Base-by-base conservation (phyloP, 2,329 filamentous ascomycete genomes). In the Aspergillus ruber region DNA sequence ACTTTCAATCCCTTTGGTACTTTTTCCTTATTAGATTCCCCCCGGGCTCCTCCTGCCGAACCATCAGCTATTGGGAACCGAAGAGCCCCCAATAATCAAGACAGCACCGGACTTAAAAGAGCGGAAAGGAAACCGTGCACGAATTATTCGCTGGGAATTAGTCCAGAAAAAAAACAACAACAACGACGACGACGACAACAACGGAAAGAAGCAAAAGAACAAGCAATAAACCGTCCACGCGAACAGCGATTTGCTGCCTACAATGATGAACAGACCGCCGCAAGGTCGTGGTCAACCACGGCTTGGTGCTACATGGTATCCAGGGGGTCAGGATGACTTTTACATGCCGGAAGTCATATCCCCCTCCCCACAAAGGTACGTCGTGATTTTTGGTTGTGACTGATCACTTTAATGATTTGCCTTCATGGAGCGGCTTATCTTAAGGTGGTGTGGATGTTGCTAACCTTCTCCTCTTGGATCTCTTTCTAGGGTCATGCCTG, bases 401-500 rank as follows among this genome's bases (percentile, higher is more conserved):
- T 10, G 17, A 17, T 27, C 41, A 20, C 13, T 6, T 29, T 4
- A 29, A 12, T 29, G 25, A 29, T 29, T 4, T 29, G 25, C 12
- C 9, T 29, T 29, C 25, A 29, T 29, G 10, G 25, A 29, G 25
- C 25, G 10, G 17, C 50, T 55, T 44, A 42, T 45, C 40, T 45
- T 53, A 42, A 42, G 20, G 27, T 27, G 33, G 42, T 45, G 43
- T 55, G 46, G 43, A 51, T 50, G 40, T 55, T 56, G 55, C 59
- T 66, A 50, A 62, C 54, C 48, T 39, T 46, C 47, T 44, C 54
- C 65, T 57, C 18, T 39, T 21, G n/a, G 21, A 21, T 21, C 36
- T 18, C 15, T 18, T 18, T 10, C 17, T 69, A 95, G 89, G 75
- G 83, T 94, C 63, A 95, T 91, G 83, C 88, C 89, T 67, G 90